These are phyloP conservation scores for Apiotrichum montevideense DNA, from an alignment of 1,284 basidiomycete species.

Conservation along the genomic window DNA sequence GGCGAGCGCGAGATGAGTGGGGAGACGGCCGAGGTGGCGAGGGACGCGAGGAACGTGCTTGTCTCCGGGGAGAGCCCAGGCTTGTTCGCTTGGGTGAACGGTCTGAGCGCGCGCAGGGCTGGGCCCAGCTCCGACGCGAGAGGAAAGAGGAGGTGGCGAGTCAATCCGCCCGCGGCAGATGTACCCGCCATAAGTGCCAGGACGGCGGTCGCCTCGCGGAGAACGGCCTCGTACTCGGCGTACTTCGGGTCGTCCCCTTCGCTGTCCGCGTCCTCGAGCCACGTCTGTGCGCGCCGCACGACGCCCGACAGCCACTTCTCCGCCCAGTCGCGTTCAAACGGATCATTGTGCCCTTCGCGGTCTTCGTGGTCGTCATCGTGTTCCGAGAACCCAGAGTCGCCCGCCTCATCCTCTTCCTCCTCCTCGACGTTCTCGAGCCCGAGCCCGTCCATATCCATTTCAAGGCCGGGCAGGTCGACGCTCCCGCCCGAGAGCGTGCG, in stretches of 20 bases:
- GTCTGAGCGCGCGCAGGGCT: slow-evolving; percentile 20
- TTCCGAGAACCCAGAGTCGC: neutral
- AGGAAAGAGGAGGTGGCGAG: slow-evolving; percentile 42
- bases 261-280: slow-evolving; percentile 16
- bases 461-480: slow-evolving; percentile 20
- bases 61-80: slow-evolving; percentile 32
- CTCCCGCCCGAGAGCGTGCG: slow-evolving; percentile 21
- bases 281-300: slow-evolving; percentile 37
- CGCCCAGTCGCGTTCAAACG: slow-evolving; percentile 47
- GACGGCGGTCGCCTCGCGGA: slow-evolving; percentile 56
- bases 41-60: slow-evolving; percentile 28
- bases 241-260: neutral
- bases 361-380: slow-evolving; percentile 10
- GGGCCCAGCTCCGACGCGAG: slow-evolving; percentile 29
- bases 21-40: slow-evolving; percentile 33
- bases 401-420: slow-evolving; percentile 14
- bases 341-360: slow-evolving; percentile 16
- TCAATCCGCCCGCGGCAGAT: slow-evolving; percentile 45
- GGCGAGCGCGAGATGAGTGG: slow-evolving; percentile 13
- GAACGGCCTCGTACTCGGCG: slow-evolving; percentile 9
- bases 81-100: slow-evolving; percentile 18
- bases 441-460: slow-evolving; percentile 30
- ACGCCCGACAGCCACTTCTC: slow-evolving; percentile 45
- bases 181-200: slow-evolving; percentile 61
- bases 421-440: slow-evolving; percentile 13